Conservation (phyloP, 108 stramenopile species). For the Stephanodiscus triporus region DNA sequence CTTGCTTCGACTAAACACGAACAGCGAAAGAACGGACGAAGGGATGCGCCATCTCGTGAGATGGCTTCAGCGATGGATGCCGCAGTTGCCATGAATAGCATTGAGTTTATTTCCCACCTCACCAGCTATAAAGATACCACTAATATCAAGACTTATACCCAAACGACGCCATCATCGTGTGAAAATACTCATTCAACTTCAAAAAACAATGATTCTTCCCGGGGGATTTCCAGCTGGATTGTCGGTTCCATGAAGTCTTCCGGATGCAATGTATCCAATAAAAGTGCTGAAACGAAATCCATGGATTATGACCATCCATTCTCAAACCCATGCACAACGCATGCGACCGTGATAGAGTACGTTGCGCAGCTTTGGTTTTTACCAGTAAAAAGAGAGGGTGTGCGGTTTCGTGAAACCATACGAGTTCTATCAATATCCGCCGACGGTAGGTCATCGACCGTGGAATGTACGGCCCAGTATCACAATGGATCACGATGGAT, state of each 20-base stretch:
- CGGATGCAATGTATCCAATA: not conserved
- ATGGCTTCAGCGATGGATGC: conserved; percentile 31
- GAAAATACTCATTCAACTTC: not conserved
- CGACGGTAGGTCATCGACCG: conserved; percentile 27
- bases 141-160: conserved; percentile 35
- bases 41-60: not conserved
- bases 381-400: conserved; percentile 7
- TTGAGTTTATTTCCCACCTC: conserved; percentile 30
- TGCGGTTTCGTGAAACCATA: conserved; percentile 38
- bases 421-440: conserved; percentile 21
- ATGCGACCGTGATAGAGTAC: conserved; percentile 42
- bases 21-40: not conserved
- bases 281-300: not conserved
- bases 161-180: not conserved
- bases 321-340: conserved; percentile 5
- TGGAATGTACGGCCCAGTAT: conserved; percentile 41
- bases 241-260: not conserved
- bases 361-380: conserved; percentile 38
- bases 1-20: not conserved
- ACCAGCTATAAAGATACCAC: conserved; percentile 17
- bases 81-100: conserved; percentile 39
- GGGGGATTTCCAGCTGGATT: conserved; percentile 1
- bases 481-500: conserved; percentile 31
- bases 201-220: no score
- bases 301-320: not conserved